phyloP scores from a whole-genome alignment of 768 basidiomycete genomes.

The Wakefieldia striispora region DNA sequence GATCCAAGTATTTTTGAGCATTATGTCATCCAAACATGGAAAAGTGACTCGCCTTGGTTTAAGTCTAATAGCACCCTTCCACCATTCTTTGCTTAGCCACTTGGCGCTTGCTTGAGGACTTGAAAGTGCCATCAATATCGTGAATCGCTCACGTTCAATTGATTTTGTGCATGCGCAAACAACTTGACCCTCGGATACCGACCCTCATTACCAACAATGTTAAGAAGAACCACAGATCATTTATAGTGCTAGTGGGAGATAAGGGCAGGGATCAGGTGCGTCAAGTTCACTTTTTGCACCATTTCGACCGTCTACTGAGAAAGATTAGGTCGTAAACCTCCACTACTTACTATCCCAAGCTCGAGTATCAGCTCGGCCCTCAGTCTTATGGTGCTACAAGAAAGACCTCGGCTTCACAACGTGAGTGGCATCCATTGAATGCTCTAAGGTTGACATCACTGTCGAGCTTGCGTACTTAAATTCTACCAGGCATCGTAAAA shows the following conservation, averaged over 20 bases:
- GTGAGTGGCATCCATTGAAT: constrained; percentile 40
- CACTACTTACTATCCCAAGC: constrained; percentile 95
- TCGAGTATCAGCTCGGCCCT: constrained; percentile 82
- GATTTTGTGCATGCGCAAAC: constrained; percentile 64
- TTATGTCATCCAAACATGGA: too few relatives aligned
- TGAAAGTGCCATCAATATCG: background rate
- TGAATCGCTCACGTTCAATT: background rate
- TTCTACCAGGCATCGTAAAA: constrained; percentile 80
- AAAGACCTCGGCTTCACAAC: constrained; percentile 96
- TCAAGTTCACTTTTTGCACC: background rate
- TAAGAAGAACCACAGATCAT: constrained; percentile 87
- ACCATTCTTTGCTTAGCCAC: too few relatives aligned
- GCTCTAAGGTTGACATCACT: background rate
- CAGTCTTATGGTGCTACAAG: constrained; percentile 98
- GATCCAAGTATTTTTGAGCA: too few relatives aligned
- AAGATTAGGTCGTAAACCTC: constrained; percentile 79
- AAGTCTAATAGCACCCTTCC: too few relatives aligned
- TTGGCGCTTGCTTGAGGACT: too few relatives aligned
- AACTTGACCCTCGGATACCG: constrained; percentile 90
- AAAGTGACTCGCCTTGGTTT: too few relatives aligned
- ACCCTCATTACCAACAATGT: constrained; percentile 93
- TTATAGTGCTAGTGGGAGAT: constrained; percentile 96
- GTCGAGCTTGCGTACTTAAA: background rate
- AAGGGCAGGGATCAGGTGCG: constrained; percentile 85
- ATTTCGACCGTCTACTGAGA: background rate